A percentile compares a stretch with the other conserved stretches of the same genome.
Evolutionary conservation across 352 stramenopile species (phyloP).

Genomic region (Thalassiosira tumida): DNA sequence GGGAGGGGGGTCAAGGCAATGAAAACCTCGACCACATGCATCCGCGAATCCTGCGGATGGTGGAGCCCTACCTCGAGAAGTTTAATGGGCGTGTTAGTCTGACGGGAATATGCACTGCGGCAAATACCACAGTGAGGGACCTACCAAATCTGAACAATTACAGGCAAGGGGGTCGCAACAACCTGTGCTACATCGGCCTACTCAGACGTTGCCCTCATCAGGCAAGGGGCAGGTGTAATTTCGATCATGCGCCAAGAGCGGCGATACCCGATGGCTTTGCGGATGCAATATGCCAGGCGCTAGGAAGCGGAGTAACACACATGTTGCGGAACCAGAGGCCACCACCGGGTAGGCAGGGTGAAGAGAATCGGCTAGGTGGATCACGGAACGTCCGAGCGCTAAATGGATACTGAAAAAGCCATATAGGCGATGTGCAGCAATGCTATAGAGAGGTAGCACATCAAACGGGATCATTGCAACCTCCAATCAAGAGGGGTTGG

Average conservation of each 20-base stretch:
- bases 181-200: not conserved
- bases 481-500: too few relatives aligned
- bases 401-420: not conserved
- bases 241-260: not conserved
- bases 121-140: not conserved
- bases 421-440: not conserved
- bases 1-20: not conserved
- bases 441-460: not conserved
- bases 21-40: not conserved
- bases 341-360: not conserved
- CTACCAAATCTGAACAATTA: not conserved
- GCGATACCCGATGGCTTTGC: not conserved
- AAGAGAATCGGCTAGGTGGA: too few relatives aligned
- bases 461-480: not conserved
- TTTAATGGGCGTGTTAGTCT: not conserved
- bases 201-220: not conserved
- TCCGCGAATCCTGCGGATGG: not conserved
- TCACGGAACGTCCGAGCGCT: not conserved
- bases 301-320: not conserved
- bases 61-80: not conserved
- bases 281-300: not conserved
- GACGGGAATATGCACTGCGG: not conserved
- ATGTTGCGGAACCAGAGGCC: not conserved
- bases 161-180: not conserved
- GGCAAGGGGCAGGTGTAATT: not conserved